These are phyloP conservation scores for Recurvomyces mirabilis DNA, from an alignment of 495 filamentous ascomycete species.

Conservation along the genomic window DNA sequence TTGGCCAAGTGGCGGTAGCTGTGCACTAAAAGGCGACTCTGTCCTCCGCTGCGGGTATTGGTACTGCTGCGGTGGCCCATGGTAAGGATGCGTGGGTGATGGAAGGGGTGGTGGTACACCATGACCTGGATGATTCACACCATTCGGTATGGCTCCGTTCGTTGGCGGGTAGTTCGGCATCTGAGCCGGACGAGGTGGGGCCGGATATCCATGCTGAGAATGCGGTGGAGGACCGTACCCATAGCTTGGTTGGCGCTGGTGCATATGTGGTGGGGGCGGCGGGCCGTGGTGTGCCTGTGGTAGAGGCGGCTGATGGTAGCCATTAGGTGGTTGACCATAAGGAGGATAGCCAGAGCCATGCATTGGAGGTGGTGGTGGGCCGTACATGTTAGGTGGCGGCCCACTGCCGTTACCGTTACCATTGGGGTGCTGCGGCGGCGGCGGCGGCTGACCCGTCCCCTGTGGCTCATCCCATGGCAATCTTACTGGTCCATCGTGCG, in stretches of 20 bases:
- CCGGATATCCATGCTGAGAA: constrained; percentile 12
- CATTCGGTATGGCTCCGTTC: constrained; percentile 14
- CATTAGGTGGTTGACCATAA: constrained; percentile 22
- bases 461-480: constrained; percentile 16
- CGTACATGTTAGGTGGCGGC: constrained; percentile 1
- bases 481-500: constrained; percentile 4
- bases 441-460: constrained; percentile 5
- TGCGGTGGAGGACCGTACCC: constrained; percentile 7
- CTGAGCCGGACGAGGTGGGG: constrained; percentile 4
- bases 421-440: constrained; percentile 3
- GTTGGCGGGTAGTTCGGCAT: background rate
- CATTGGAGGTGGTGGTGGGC: background rate
- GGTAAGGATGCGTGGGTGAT: constrained; percentile 21
- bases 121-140: constrained; percentile 24
- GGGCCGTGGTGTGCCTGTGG: constrained; percentile 7
- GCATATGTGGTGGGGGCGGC: constrained; percentile 1
- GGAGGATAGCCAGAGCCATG: constrained; percentile 9
- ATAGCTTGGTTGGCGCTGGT: constrained; percentile 11
- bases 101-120: constrained; percentile 11
- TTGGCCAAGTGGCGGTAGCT: constrained; percentile 8
- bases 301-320: constrained; percentile 18
- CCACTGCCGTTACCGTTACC: constrained; percentile 12
- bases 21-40: constrained; percentile 6
- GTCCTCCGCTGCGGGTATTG: background rate
- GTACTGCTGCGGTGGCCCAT: background rate